phyloP scores from a whole-genome alignment of 1,284 basidiomycete species.

The Papiliotrema flavescens region DNA sequence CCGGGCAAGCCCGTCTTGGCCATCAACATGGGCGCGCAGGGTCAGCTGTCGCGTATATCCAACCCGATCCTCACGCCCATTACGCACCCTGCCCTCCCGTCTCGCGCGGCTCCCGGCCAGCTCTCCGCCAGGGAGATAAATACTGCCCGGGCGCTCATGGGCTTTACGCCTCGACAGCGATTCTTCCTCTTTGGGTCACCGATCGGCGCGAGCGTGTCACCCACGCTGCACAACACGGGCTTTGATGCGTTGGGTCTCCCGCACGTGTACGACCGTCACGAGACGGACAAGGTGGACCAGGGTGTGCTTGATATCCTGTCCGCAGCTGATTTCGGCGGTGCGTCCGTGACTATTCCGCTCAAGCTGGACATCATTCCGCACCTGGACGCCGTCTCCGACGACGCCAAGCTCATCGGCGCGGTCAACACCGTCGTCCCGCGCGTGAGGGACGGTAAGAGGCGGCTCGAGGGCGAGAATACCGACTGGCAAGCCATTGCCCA shows the following conservation, averaged over 20 bases:
- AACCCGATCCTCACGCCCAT: slow-evolving; percentile 85
- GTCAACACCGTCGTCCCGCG: slow-evolving; percentile 83
- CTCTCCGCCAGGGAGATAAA: slow-evolving; percentile 84
- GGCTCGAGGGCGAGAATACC: slow-evolving; percentile 82
- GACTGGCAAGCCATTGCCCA: slow-evolving; percentile 83
- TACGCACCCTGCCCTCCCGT: slow-evolving; percentile 79
- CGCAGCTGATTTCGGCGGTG: slow-evolving; percentile 80
- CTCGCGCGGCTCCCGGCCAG: slow-evolving; percentile 87
- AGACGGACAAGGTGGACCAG: slow-evolving; percentile 66
- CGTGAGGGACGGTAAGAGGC: slow-evolving; percentile 51
- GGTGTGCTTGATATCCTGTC: slow-evolving; percentile 63
- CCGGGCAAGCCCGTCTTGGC: slow-evolving; percentile 75
- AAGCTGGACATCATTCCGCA: slow-evolving; percentile 82
- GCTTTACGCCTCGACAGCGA: slow-evolving; percentile 64
- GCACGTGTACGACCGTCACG: slow-evolving; percentile 67
- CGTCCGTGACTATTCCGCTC: slow-evolving; percentile 91
- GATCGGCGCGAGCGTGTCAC: slow-evolving; percentile 85
- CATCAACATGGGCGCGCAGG: slow-evolving; percentile 87
- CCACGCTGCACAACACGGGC: slow-evolving; percentile 86
- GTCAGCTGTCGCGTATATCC: slow-evolving; percentile 84
- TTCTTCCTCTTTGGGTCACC: slow-evolving; percentile 89
- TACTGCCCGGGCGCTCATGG: slow-evolving; percentile 72
- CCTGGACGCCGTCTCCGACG: slow-evolving; percentile 69
- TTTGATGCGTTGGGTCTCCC: slow-evolving; percentile 80
- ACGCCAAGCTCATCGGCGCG: slow-evolving; percentile 79